Base-by-base conservation (phyloP, 78 protist genomes). In the Corallochytrium limacisporum region DNA sequence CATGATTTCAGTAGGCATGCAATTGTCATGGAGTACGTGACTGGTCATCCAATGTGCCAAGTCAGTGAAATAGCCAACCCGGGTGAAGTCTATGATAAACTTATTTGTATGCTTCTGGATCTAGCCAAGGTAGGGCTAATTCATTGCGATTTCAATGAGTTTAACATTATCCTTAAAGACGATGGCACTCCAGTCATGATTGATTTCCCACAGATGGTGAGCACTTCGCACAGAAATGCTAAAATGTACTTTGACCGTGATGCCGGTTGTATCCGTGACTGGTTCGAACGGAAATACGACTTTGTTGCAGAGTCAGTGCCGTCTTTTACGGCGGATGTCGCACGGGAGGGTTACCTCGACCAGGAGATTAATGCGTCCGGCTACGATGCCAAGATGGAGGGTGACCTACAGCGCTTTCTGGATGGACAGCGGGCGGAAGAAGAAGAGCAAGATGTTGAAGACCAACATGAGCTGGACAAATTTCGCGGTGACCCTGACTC, bases 141-240 rank as follows among this genome's bases (percentile, higher is more conserved):
- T 67, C 99, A 96, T 59, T 81, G 98, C 35, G 99, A 96, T 69
- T 95, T 91, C 78, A 96, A 96, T 67, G 98, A 96, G 63, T 96
- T 95, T 70, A 96, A 96, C 71, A 26, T 96, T 13, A 62, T 96
- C 47, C 26, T 89, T 28, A 16, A 2, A 3, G 62, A 89, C 31
- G 81, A 85, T 3, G 85, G 70, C 20, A 39, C 54, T n/a, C 37
- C 91, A 0, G 77, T 82, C 3, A 4, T 96, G 15, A 94, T 96
- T 67, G 99, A 96, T 69, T 96, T 96, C 53, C 99, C 99, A 8
- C 99, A 96, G 44, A 92, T 95, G 98, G 74, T 93, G 8, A 83
- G 97, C 2, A 94, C 95, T 0, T 22, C 36, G 3, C 98, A 94
- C 72, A 3, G 15, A 18, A 85, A 94, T 26, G 98, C 99, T 0